Base-by-base conservation (phyloP, 352 stramenopile species). In the Phytophthora syringae region DNA sequence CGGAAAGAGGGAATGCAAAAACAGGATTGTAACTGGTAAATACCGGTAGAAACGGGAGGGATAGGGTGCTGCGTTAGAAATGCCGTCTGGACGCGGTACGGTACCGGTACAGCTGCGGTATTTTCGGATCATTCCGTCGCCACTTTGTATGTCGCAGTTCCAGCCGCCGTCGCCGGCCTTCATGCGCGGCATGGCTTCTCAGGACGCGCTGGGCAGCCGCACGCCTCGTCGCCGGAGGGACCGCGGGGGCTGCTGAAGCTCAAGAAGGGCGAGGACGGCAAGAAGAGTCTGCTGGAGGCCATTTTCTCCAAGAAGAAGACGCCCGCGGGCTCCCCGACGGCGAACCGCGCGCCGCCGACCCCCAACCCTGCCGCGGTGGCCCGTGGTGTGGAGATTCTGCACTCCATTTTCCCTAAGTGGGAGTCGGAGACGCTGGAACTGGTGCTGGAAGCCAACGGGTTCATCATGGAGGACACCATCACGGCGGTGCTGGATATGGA, bases 351-450 rank as follows among this genome's bases (percentile, higher is more conserved):
- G 10, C 55, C 50, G 3, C 47, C 65, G 2, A 61, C 66, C n/a
- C 79, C 83, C 6, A 85, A 64, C 28, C 56, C 76, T 10, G 78
- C 76, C 22, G 78, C 84, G 1, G 74, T 90, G 40, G 78, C 67
- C 3, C 82, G 83, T 11, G 82, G 82, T 9, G 77, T 93, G 0
- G 83, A 90, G 51, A 92, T 94, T 39, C 53, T 95, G 40, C 73
- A 82, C 50, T 89, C 83, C 11, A 94, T 95, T 47, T 95, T 95
- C 70, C 87, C 85, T 2, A 86, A 81, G 28, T 95, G 87, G 87
- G 87, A 95, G 48, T 52, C 64, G 12, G 75, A 74, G 51, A 77
- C 84, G 21, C 48, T 95, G 60, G 75, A 86, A 18, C 77, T 90
- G 24, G 74, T 95, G 54, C 75, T 95, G 18, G 87, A 94, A 43